Conservation (phyloP, 257 asterid species). For the Solanum bukasovii region DNA sequence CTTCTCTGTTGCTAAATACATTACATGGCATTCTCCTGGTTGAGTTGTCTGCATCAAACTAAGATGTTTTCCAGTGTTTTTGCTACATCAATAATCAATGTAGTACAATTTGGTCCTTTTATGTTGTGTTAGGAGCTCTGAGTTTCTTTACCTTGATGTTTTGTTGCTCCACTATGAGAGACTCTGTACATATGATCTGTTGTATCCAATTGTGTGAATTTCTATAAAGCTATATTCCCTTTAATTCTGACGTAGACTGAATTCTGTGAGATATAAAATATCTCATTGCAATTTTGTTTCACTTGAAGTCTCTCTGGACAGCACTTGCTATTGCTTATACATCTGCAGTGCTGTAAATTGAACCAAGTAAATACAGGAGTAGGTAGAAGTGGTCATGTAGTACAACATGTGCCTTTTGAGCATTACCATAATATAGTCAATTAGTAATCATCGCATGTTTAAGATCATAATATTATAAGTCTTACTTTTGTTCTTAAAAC, state of each 20-base stretch:
- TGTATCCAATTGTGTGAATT: constrained; percentile 7
- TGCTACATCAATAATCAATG: constrained; percentile 5
- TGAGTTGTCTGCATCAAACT: constrained; percentile 10
- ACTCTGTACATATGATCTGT: constrained; percentile 27
- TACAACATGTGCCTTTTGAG: not conserved
- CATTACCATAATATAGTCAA: not conserved
- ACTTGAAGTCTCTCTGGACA: not conserved
- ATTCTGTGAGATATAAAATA: not conserved
- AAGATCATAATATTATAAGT: not conserved
- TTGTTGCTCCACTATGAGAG: constrained; percentile 7
- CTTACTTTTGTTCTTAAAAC: not conserved
- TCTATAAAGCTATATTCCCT: not conserved
- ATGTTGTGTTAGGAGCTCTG: constrained; percentile 17
- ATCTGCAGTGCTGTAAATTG: not conserved
- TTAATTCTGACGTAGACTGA: not conserved
- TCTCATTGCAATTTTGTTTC: not conserved
- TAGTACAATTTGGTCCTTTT: constrained; percentile 6
- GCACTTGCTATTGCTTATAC: not conserved
- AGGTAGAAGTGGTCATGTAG: not conserved
- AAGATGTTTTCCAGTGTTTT: constrained; percentile 4
- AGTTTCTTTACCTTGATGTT: constrained; percentile 12
- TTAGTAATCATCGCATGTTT: not conserved
- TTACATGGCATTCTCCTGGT: constrained; percentile 15
- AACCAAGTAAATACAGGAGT: not conserved
- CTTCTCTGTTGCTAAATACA: not conserved